phyloP scores from a whole-genome alignment of 1,284 basidiomycete species.

The Apiotrichum gracile region DNA sequence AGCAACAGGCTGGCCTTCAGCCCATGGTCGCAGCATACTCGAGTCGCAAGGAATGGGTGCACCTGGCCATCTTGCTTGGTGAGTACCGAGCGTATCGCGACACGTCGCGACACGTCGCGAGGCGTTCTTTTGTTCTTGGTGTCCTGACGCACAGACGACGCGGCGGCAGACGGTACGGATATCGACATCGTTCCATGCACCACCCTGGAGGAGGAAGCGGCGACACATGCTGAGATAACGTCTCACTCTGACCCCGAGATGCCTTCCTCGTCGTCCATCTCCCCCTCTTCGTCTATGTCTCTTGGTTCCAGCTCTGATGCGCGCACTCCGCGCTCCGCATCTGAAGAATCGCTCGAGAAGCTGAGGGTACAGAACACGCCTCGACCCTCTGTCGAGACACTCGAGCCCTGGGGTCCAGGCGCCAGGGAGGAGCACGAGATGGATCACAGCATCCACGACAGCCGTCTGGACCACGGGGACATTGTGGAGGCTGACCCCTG shows the following conservation, averaged over 20 bases:
- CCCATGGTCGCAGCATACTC: constrained; percentile 23
- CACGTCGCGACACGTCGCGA: too few species aligned
- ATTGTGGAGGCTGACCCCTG: background rate
- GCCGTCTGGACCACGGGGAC: background rate
- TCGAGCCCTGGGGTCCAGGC: background rate
- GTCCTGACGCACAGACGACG: constrained; percentile 5
- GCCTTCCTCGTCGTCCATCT: background rate
- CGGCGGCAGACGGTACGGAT: background rate
- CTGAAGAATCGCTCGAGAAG: background rate
- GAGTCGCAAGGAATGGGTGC: constrained; percentile 22
- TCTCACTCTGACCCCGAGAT: background rate
- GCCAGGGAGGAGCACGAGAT: background rate
- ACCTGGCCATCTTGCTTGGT: constrained; percentile 23
- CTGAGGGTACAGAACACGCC: background rate
- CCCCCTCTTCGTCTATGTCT: background rate
- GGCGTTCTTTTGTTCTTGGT: too few species aligned
- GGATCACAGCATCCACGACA: background rate
- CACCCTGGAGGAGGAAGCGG: constrained; percentile 7
- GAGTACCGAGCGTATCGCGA: background rate
- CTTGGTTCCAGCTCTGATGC: background rate
- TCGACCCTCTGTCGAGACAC: background rate
- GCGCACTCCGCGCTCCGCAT: background rate
- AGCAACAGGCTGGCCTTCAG: constrained; percentile 19
- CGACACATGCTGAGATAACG: background rate
- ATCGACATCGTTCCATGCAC: constrained; percentile 8